Evolutionary conservation across 2,329 filamentous ascomycete species (phyloP), one percentile per base, ranked within the genome.

Genomic region (Thielaviopsis ethacetica): DNA sequence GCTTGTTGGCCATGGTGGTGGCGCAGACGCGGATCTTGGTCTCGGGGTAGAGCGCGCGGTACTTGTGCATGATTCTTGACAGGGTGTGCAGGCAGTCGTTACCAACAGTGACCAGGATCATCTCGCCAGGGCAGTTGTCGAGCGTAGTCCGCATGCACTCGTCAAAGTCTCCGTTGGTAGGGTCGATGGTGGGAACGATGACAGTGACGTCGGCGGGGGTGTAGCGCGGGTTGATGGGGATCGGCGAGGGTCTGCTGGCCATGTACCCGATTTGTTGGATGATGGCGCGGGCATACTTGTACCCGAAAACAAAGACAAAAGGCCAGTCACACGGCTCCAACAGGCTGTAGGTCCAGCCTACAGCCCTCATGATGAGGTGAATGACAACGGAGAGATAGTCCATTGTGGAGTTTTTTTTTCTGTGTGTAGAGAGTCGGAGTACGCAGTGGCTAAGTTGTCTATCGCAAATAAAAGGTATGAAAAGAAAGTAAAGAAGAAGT

Each of bases 151-250:
- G 52, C 2, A 80, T 60, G 56, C 74, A 76, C 15, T 70, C 68
- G 0, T 62, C 53, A 58, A 82, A 78, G 19, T 71, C 68, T 0
- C 52, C 55, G 12, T 71, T 71, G 0, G 63, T 55, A 0, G 77
- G 75, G 13, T 76, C 72, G 2, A 79, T 68, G 0, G 77, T 81
- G 0, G 78, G 76, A 2, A 82, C 65, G 53, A 82, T 69, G 21
- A 80, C 73, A 0, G 76, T 77, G 55, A 75, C 73, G 44, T 81
- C 73, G 1, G 60, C 56, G 2, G 65, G 63, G 5, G 61, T 64
- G 61, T 72, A 71, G 0, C 55, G 64, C 0, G 75, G 72, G 2
- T 66, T 63, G 0, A 19, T 26, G 0, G 62, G 64, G 0, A 68
- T 60, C 0, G 66, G 63, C 0, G 68, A 63, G 4, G 76, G 70